Base-by-base conservation (phyloP, 179 eudicot genomes). In the Amaranthus tricolor region DNA sequence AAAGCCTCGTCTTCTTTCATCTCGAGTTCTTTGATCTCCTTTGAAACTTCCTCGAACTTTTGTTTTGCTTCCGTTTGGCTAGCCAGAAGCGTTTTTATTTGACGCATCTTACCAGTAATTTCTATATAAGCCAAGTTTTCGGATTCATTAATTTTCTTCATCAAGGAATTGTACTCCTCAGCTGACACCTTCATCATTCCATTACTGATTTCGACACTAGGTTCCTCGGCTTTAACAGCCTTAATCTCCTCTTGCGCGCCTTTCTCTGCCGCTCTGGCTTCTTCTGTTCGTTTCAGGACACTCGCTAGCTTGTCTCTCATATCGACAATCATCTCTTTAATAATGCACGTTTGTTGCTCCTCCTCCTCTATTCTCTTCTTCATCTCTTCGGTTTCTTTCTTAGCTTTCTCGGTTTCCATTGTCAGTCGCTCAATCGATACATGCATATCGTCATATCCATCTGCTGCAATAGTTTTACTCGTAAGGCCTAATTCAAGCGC, bases 1-100 rank as follows among this genome's bases (percentile, higher is more conserved):
- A 92, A 63, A 49, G 94, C 97, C n/a, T 89, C 97, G 55, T 79
- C 88, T 57, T 89, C 89, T 12, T 90, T 91, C 54, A 74, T 84
- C 82, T 89, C 84, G 10, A 86, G 74, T 21, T 86, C 88, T 71
- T 89, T 86, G 5, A 89, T 85, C 78, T 91, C 97, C 75, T 84
- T 83, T 50, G 83, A 77, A 61, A 75, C 83, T n/a, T 77, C 83
- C 58, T 87, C 90, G 56, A 90, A 71, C 77, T 77, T 88, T 82
- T 68, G 66, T 16, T 85, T 82, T 1, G 90, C 84, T 74, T 85
- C 96, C 59, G 78, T 82, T 50, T 86, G 88, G 43, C 85, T 89
- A 62, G 83, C 91, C 45, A 82, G 84, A 14, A 87, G 76, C 7
- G 85, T 89, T 76, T 90, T 91, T 15, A 87, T 91, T 50, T 90